Base-by-base conservation (phyloP, 768 basidiomycete species). In the Auricularia sp. region DNA sequence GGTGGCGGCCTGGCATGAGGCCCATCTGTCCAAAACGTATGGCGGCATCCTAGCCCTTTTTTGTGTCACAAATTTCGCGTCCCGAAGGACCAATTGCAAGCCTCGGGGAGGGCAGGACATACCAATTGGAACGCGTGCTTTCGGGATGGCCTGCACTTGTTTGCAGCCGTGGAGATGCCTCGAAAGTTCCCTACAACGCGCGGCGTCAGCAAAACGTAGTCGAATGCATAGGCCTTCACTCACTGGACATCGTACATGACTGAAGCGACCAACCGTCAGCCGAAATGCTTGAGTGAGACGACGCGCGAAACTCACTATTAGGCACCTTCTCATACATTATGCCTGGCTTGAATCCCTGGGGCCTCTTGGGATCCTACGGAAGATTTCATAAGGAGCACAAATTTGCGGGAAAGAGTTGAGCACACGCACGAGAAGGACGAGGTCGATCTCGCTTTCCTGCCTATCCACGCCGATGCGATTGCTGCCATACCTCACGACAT, bases 401-500 rank as follows among this genome's bases (percentile, higher is more conserved):
- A 35, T 53, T 54, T 58, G 12, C 39, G 36, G 64, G 61, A 23
- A 62, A 47, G 39, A 23, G 10, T 42, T 21, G 23, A 58, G 39
- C 53, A 18, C 11, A 72, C 80, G 64, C 63, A 85, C 85, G 2
- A 83, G 63, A 47, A 87, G 71, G 8, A 83, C 75, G 59, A 85
- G 66, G 68, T 85, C 84, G 58, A 85, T 69, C 68, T 85, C 84
- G 66, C 83, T 82, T 2, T 61, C 66, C 2, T 63, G 51, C 36
- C 71, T 67, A 47, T 78, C 76, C 39, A 79, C 75, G 36, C 81
- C 81, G 69, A 84, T 83, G 67, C 73, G 72, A 18, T 78, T 77
- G 65, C 84, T 84, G 36, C 84, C 84, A 68, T 84, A 85, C 1
- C 73, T 63, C 34, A 71, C 67, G 3, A 83, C 74, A 3, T 39